phyloP scores from a whole-genome alignment of 1,284 basidiomycete genomes.

The Sporisorium graminicola region DNA sequence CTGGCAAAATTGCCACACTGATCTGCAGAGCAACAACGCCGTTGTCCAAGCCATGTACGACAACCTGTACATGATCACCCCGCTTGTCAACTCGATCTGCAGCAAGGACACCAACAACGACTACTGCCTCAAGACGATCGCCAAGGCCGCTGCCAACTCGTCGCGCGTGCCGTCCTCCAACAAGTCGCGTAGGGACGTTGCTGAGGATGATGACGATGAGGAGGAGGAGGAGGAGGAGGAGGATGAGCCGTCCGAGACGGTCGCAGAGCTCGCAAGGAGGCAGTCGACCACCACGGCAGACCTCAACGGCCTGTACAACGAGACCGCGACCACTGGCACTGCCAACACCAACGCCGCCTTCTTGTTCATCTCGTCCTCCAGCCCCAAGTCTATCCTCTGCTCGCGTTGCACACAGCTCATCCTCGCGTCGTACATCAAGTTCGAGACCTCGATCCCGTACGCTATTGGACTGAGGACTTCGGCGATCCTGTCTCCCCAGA shows the following conservation, averaged over 20 bases:
- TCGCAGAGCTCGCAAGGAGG: constrained; percentile 22
- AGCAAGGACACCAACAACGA: constrained; percentile 48
- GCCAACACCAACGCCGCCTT: constrained; percentile 60
- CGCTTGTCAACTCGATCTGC: constrained; percentile 61
- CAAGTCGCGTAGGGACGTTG: constrained; percentile 18
- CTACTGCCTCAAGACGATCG: constrained; percentile 57
- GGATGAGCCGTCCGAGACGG: constrained; percentile 17
- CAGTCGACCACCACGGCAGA: constrained; percentile 16
- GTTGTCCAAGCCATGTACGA: constrained; percentile 57
- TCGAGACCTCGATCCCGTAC: constrained; percentile 64
- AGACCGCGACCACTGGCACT: constrained; percentile 20
- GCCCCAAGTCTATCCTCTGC: constrained; percentile 58
- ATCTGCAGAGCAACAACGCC: constrained; percentile 47
- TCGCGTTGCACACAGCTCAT: constrained; percentile 59
- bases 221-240: constrained; percentile 16
- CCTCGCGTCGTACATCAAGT: constrained; percentile 61
- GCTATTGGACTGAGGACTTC: constrained; percentile 59
- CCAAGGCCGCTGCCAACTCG: constrained; percentile 42
- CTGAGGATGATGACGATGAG: constrained; percentile 10
- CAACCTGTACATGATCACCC: constrained; percentile 63
- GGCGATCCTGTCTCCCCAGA: constrained; percentile 53
- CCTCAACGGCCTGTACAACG: constrained; percentile 24
- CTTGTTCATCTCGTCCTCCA: constrained; percentile 56
- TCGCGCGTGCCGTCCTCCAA: constrained; percentile 2
- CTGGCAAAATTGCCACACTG: constrained; percentile 53